Evolutionary conservation across 2,329 filamentous ascomycete species (phyloP).

Genomic region (Alternaria incomplexa): DNA sequence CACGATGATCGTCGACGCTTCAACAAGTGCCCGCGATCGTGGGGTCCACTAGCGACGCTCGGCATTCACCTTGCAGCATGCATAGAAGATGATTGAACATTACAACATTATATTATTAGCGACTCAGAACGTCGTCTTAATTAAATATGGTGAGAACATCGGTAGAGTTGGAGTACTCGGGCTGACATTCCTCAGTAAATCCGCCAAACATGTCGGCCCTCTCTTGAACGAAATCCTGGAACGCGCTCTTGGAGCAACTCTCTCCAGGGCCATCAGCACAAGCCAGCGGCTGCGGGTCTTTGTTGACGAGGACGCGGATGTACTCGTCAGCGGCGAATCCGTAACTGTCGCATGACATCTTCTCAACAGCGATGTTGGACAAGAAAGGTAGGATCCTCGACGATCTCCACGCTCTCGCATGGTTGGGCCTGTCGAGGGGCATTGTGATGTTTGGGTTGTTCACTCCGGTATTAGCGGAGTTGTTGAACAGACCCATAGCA

Average conservation of each 20-base stretch:
- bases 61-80: neutral
- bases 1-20: neutral
- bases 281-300: slow-evolving; percentile 56
- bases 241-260: slow-evolving; percentile 55
- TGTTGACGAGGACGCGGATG: slow-evolving; percentile 60
- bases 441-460: slow-evolving; percentile 68
- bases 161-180: slow-evolving; percentile 53
- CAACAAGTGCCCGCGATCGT: neutral
- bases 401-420: slow-evolving; percentile 67
- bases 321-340: slow-evolving; percentile 60
- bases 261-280: slow-evolving; percentile 59
- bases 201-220: slow-evolving; percentile 54
- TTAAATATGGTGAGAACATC: slow-evolving; percentile 40
- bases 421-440: slow-evolving; percentile 67
- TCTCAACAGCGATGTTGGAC: slow-evolving; percentile 70
- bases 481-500: slow-evolving; percentile 73
- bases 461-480: slow-evolving; percentile 62
- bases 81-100: neutral
- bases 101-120: neutral
- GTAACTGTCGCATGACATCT: slow-evolving; percentile 66
- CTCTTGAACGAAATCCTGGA: slow-evolving; percentile 52
- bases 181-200: slow-evolving; percentile 52
- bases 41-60: neutral
- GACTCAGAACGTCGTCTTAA: neutral
- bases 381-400: slow-evolving; percentile 70